Evolutionary conservation across 2,329 filamentous ascomycete genomes (phyloP).

Genomic region (Fusarium domesticum): DNA sequence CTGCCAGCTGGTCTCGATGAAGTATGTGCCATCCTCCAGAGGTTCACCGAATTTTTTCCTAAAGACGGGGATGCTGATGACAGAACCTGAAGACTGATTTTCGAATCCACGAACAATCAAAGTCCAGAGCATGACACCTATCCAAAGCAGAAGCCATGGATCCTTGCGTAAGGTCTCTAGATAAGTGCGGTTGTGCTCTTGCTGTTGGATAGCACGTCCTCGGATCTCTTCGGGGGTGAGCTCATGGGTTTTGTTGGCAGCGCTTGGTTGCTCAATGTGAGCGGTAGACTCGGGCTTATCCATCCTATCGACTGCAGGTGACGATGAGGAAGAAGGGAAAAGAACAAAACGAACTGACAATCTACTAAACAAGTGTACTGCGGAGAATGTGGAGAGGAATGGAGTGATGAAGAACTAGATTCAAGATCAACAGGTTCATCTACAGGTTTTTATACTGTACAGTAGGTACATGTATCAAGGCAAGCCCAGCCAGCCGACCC

Average conservation of each 20-base stretch:
- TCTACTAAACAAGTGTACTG: not conserved
- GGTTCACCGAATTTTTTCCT: slow-evolving; percentile 16
- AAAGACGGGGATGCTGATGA: slow-evolving; percentile 19
- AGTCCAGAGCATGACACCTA: slow-evolving; percentile 32
- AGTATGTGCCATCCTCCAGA: slow-evolving; percentile 13
- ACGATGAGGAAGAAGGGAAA: not conserved
- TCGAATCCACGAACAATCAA: slow-evolving; percentile 31
- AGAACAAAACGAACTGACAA: too few species aligned
- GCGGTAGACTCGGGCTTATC: not conserved
- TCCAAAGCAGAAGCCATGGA: slow-evolving; percentile 31
- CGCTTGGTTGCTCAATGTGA: not conserved
- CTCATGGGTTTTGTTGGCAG: not conserved
- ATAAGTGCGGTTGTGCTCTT: slow-evolving; percentile 29
- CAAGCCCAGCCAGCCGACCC: too few species aligned
- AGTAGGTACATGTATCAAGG: too few species aligned
- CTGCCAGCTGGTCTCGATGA: slow-evolving; percentile 31
- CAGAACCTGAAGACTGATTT: slow-evolving; percentile 22
- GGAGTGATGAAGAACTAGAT: not conserved
- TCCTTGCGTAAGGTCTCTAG: slow-evolving; percentile 26
- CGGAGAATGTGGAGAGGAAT: not conserved
- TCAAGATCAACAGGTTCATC: too few species aligned
- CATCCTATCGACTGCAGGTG: not conserved
- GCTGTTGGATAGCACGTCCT: slow-evolving; percentile 30
- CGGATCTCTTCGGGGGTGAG: not conserved
- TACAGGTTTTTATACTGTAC: too few species aligned